Percentiles rank a stretch among this genome's conserved stretches.
Evolutionary conservation across 495 filamentous ascomycete species (phyloP).

Genomic region (Talaromyces thailandensis): DNA sequence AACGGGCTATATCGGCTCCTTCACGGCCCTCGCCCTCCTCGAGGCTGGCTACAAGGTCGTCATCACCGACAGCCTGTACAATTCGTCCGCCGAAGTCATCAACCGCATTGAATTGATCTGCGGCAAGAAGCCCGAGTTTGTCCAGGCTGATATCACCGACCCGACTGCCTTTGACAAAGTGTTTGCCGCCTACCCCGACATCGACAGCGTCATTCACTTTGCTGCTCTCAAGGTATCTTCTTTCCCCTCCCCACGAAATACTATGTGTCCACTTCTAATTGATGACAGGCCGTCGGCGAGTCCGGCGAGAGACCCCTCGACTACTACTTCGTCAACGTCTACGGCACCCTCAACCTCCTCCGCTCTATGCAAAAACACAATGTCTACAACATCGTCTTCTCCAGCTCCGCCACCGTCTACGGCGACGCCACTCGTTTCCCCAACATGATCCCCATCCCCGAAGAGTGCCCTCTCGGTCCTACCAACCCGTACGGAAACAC

Average conservation of each 20-base stretch:
- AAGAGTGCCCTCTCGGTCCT: slow-evolving; percentile 88
- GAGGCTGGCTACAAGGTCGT: slow-evolving; percentile 93
- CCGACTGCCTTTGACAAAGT: slow-evolving; percentile 75
- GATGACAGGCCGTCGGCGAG: slow-evolving; percentile 79
- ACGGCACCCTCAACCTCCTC: slow-evolving; percentile 82
- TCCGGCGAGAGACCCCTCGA: slow-evolving; percentile 91
- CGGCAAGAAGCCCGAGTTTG: slow-evolving; percentile 81
- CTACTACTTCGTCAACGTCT: slow-evolving; percentile 96
- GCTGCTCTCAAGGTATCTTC: slow-evolving; percentile 78
- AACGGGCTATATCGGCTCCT: slow-evolving; percentile 97
- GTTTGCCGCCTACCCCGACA: slow-evolving; percentile 80
- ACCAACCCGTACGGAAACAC: slow-evolving; percentile 97
- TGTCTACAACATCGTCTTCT: slow-evolving; percentile 96
- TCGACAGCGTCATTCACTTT: slow-evolving; percentile 98
- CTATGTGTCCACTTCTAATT: neutral
- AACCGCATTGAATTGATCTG: slow-evolving; percentile 89
- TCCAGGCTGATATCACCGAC: slow-evolving; percentile 81
- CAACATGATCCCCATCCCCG: slow-evolving; percentile 98
- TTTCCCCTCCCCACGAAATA: neutral
- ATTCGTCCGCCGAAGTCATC: slow-evolving; percentile 80
- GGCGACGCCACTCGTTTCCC: slow-evolving; percentile 93
- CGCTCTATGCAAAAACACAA: slow-evolving; percentile 79
- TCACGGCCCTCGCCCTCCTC: slow-evolving; percentile 86
- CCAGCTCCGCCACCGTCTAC: slow-evolving; percentile 92
- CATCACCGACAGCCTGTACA: slow-evolving; percentile 91